These are phyloP conservation scores for Penicillium cosmopolitanum DNA, from an alignment of 495 filamentous ascomycete genomes.

Conservation along the genomic window DNA sequence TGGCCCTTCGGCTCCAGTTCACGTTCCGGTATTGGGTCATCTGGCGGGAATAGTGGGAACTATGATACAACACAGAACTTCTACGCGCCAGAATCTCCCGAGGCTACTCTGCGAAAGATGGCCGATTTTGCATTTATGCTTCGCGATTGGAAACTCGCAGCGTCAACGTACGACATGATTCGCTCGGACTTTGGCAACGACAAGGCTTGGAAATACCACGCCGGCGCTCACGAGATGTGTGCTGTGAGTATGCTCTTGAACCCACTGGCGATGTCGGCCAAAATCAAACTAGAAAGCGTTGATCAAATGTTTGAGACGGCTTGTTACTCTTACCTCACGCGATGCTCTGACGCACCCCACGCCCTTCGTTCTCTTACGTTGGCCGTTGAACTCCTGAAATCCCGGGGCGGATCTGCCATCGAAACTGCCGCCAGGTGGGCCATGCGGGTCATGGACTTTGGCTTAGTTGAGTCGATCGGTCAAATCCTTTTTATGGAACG, in stretches of 20 bases:
- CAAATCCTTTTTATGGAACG: constrained; percentile 83
- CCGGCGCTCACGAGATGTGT: constrained; percentile 90
- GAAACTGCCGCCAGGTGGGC: constrained; percentile 91
- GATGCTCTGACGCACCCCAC: constrained; percentile 73
- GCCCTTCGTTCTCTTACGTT: constrained; percentile 77
- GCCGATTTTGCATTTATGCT: constrained; percentile 97
- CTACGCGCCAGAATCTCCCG: constrained; percentile 80
- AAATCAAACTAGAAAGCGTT: constrained; percentile 74
- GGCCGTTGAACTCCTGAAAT: constrained; percentile 77
- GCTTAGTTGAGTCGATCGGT: constrained; percentile 71
- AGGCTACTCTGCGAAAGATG: constrained; percentile 89
- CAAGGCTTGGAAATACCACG: constrained; percentile 95
- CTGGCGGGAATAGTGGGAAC: constrained; percentile 58
- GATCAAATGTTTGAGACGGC: constrained; percentile 86
- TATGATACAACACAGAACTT: constrained; percentile 78
- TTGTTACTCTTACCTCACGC: constrained; percentile 86
- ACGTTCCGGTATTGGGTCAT: constrained; percentile 46
- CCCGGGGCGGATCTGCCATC: constrained; percentile 74
- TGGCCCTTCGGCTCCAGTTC: constrained; percentile 77
- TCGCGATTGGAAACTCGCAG: constrained; percentile 90
- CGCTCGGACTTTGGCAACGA: constrained; percentile 87
- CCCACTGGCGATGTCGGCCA: constrained; percentile 69
- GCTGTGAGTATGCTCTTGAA: constrained; percentile 80
- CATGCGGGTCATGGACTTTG: constrained; percentile 74
- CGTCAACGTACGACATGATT: constrained; percentile 87